These are phyloP conservation scores for Penicillium nucicola DNA, from an alignment of 495 filamentous ascomycete species.

Conservation along the genomic window DNA sequence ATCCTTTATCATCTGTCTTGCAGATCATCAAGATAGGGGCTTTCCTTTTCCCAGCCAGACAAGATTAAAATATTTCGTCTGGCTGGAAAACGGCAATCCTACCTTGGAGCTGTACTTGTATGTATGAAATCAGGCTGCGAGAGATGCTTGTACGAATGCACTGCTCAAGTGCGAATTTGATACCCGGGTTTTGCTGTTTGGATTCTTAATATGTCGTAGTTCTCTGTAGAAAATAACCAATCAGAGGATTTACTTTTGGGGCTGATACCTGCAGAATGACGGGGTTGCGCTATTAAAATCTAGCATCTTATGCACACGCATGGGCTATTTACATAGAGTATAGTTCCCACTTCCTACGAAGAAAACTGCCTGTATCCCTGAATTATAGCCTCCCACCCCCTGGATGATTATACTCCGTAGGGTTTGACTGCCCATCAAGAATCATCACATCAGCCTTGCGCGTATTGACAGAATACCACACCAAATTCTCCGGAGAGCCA, in stretches of 20 bases:
- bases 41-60: background rate
- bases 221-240: too few species aligned
- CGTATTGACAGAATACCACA: constrained; percentile 42
- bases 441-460: constrained; percentile 44
- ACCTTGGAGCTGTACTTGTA: constrained; percentile 15
- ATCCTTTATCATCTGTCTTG: constrained; percentile 6
- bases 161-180: constrained; percentile 17
- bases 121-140: constrained; percentile 4
- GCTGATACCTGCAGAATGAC: too few species aligned
- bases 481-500: constrained; percentile 26
- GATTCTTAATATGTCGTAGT: background rate
- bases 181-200: constrained; percentile 15
- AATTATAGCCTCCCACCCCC: constrained; percentile 57
- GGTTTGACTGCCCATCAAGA: constrained; percentile 26
- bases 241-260: too few species aligned
- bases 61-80: background rate
- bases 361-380: constrained; percentile 34
- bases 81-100: background rate
- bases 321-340: too few species aligned
- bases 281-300: too few species aligned
- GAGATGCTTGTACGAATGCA: background rate
- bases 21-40: constrained; percentile 6
- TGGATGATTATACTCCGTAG: constrained; percentile 40
- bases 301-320: too few species aligned
- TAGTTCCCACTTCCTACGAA: background rate